Base-by-base conservation (phyloP, 805 yeast genomes). In the Wickerhamiella hasegawae region DNA sequence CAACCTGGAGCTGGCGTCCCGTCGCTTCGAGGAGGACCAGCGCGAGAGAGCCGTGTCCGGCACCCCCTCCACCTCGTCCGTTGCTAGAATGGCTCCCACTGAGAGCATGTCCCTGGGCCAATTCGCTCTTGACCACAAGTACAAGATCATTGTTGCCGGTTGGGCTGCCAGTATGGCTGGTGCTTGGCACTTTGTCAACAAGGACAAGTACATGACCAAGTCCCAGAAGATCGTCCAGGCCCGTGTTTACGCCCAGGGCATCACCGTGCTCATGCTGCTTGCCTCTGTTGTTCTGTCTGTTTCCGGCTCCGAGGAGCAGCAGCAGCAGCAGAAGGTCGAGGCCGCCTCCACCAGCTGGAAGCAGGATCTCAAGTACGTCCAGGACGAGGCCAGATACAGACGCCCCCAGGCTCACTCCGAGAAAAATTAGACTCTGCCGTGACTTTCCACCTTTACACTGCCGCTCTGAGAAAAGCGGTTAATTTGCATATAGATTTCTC, bases 181-280 rank as follows among this genome's bases (percentile, higher is more conserved):
- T 2, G 76, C 93, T 4, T 82, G 90, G 83, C 69, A 58, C 32
- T 49, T 63, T 31, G 83, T 80, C 33, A 74, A 79, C 61, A 70
- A 68, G 45, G 94, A 82, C 54, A 73, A 71, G 42, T 62, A 73
- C 54, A 68, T 82, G 76, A 70, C 82, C 34, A 66, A 65, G 43
- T 58, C 87, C 3, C 94, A 82, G 61, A 82, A 81, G 56, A 71
- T 80, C 33, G 90, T 79, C 20, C 85, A 78, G 55, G 93, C 92
- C 22, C 76, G 94, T 71, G 82, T 82, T 74, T 82, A 81, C 53
- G 94, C 94, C 6, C 94, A 83, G 58, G 82, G 78, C 44, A 58
- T 78, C 36, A 79, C 93, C 1, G 85, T 83, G 33, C 68, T 68
- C 10, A 60, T 82, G 45, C 62, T 82, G 43, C 57, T 82, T 37